Evolutionary conservation across 2,329 filamentous ascomycete genomes (phyloP).

Genomic region (Calonectria montana): DNA sequence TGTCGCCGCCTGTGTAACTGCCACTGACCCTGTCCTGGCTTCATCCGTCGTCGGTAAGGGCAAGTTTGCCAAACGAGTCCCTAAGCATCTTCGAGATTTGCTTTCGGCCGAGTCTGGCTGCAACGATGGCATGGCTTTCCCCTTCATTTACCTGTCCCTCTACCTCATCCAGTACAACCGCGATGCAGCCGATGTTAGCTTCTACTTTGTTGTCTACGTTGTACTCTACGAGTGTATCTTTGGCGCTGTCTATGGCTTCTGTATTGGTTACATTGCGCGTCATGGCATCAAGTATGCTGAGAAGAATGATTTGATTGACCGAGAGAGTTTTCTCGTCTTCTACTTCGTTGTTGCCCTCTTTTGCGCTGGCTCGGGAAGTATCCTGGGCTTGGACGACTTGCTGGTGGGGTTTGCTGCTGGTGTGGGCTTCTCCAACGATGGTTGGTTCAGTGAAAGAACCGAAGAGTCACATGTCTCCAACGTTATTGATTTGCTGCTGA

Average conservation of each 20-base stretch:
- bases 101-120: constrained; percentile 97
- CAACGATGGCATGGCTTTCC: constrained; percentile 99
- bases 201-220: constrained; percentile 90
- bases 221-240: constrained; percentile 97
- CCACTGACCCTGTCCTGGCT: constrained; percentile 95
- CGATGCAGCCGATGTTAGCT: constrained; percentile 74
- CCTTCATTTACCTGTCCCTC: constrained; percentile 92
- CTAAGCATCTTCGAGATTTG: constrained; percentile 95
- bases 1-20: constrained; percentile 92
- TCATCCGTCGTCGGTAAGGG: constrained; percentile 99
- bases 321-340: constrained; percentile 97
- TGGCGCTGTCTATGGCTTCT: constrained; percentile 88
- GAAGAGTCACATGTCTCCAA: constrained; percentile 99
- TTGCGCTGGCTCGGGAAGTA: constrained; percentile 91
- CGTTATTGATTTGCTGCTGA: constrained; percentile 97
- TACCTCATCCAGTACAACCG: constrained; percentile 88
- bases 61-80: constrained; percentile 97
- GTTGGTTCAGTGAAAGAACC: constrained; percentile 98
- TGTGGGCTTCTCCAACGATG: constrained; percentile 99
- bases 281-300: constrained; percentile 92
- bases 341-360: constrained; percentile 98
- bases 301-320: constrained; percentile 85
- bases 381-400: constrained; percentile 92
- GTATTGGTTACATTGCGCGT: constrained; percentile 88
- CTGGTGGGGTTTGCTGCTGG: constrained; percentile 94